Evolutionary conservation across 2,329 filamentous ascomycete species (phyloP).

Genomic region (Talaromyces amestolkiae): DNA sequence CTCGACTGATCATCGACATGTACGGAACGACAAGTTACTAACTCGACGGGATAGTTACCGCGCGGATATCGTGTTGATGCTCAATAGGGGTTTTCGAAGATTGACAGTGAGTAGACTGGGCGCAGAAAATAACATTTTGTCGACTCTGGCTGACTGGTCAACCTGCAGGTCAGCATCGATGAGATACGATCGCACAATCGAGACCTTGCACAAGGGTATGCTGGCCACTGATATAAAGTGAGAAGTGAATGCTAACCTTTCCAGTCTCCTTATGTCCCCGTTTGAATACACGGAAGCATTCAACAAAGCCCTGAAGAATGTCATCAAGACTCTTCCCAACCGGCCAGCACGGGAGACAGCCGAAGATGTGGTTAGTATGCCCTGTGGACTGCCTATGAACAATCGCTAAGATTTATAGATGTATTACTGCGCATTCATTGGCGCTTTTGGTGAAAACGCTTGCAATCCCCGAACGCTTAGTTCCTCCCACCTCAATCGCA

Average conservation of each 20-base stretch:
- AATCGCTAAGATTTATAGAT: conserved; percentile 24
- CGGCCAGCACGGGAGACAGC: conserved; percentile 72
- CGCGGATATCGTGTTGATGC: conserved; percentile 78
- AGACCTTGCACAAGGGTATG: conserved; percentile 70
- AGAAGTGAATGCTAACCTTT: conserved; percentile 21
- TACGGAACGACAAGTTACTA: neutral
- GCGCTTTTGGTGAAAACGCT: conserved; percentile 89
- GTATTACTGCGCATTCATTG: conserved; percentile 97
- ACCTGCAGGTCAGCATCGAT: conserved; percentile 69
- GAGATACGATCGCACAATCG: conserved; percentile 84
- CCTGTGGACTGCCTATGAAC: neutral
- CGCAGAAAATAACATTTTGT: neutral
- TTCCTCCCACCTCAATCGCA: conserved; percentile 85
- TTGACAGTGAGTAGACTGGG: conserved; percentile 49
- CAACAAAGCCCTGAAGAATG: conserved; percentile 83
- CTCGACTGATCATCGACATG: neutral
- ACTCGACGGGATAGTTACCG: conserved; percentile 64
- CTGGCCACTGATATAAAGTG: neutral
- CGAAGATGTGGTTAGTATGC: conserved; percentile 62
- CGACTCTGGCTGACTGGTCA: conserved; percentile 4
- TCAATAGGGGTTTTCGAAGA: conserved; percentile 60
- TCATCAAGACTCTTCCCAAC: conserved; percentile 75
- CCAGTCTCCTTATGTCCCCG: conserved; percentile 65
- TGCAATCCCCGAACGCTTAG: conserved; percentile 93
- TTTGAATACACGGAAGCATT: conserved; percentile 89